A percentile compares a stretch with the other conserved stretches of the same genome.
Conservation (phyloP, 2,329 filamentous ascomycete genomes). For the Calonectria multiphialidica region DNA sequence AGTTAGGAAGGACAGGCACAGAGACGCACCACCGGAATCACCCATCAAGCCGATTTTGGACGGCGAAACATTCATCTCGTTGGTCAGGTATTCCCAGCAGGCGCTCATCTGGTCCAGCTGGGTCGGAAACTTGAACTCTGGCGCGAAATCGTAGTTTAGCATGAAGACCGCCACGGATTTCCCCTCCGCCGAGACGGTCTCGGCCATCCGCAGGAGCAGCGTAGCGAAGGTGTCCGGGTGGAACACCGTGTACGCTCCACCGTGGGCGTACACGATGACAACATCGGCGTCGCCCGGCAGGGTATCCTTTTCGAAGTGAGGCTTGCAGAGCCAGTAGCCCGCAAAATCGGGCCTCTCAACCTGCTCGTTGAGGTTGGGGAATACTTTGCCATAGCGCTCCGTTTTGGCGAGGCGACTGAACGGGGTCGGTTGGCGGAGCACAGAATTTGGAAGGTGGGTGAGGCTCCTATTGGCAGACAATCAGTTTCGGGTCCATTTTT, state of each 20-base stretch:
- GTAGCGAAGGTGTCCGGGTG: background rate
- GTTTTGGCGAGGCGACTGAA: background rate
- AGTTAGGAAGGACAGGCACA: background rate
- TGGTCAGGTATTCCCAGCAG: background rate
- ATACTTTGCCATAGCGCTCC: background rate
- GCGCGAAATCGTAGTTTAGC: background rate
- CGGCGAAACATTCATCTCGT: background rate
- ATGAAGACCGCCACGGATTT: background rate
- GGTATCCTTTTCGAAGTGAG: background rate
- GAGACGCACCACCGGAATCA: background rate
- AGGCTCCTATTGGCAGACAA: background rate
- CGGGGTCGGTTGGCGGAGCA: background rate
- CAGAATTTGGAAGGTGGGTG: background rate
- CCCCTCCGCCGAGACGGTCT: background rate
- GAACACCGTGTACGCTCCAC: background rate
- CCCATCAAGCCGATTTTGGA: background rate
- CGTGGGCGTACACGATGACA: background rate
- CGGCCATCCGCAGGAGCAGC: background rate
- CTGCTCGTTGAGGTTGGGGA: background rate
- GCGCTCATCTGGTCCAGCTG: background rate
- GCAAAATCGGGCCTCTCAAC: background rate
- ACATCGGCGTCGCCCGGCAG: background rate
- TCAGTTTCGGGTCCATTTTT: background rate
- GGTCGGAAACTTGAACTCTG: background rate
- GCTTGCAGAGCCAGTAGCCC: background rate